phyloP scores from a whole-genome alignment of 768 basidiomycete species.

The Auriscalpium microsporum region DNA sequence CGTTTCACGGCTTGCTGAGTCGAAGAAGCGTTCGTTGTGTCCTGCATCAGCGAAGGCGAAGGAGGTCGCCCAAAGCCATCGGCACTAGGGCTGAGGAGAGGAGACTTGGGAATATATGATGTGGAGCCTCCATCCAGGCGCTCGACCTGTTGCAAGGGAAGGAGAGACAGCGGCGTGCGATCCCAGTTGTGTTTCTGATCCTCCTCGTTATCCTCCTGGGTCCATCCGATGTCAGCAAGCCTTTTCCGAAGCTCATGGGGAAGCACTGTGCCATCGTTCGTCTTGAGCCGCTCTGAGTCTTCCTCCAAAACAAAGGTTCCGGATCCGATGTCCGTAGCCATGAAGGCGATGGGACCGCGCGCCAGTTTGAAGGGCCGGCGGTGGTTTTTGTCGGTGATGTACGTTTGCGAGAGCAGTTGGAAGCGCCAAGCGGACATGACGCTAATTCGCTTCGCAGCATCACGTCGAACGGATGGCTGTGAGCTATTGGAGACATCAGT shows the following conservation, averaged over 20 bases:
- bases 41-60: slow-evolving; percentile 21
- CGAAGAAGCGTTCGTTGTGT: slow-evolving; percentile 14
- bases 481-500: slow-evolving; percentile 28
- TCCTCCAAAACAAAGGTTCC: slow-evolving; percentile 48
- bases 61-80: slow-evolving; percentile 16
- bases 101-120: slow-evolving; percentile 24
- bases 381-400: slow-evolving; percentile 50
- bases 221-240: slow-evolving; percentile 71
- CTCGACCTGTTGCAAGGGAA: slow-evolving; percentile 51
- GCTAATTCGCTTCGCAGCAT: slow-evolving; percentile 47
- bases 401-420: slow-evolving; percentile 55
- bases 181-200: slow-evolving; percentile 53
- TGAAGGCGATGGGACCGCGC: slow-evolving; percentile 64
- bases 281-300: slow-evolving; percentile 38
- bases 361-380: slow-evolving; percentile 61
- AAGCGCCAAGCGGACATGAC: slow-evolving; percentile 59
- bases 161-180: slow-evolving; percentile 55
- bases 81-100: slow-evolving; percentile 15
- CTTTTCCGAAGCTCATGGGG: slow-evolving; percentile 58
- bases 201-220: slow-evolving; percentile 44
- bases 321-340: slow-evolving; percentile 69
- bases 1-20: slow-evolving; percentile 38
- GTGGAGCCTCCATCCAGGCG: slow-evolving; percentile 28
- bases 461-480: slow-evolving; percentile 37
- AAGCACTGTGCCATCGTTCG: slow-evolving; percentile 36